Conservation (phyloP, 305 asterid species). For the Solanum hybrid region DNA sequence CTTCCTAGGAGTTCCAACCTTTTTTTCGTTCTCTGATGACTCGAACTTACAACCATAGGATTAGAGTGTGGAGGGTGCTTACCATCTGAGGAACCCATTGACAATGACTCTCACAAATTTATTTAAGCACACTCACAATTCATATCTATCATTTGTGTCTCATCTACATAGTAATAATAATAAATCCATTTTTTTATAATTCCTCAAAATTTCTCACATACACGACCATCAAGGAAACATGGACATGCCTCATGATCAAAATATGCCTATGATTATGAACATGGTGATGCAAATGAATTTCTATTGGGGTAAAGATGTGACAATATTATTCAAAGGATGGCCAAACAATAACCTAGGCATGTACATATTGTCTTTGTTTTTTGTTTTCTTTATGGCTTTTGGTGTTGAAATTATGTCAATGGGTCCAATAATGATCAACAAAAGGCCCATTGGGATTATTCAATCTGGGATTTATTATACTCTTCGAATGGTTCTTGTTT, state of each 20-base stretch:
- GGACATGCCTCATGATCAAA: background rate
- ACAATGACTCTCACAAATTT: background rate
- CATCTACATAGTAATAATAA: background rate
- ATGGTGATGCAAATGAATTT: conserved; percentile 64
- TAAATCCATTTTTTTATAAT: background rate
- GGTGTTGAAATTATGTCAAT: conserved; percentile 38
- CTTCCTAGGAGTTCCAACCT: background rate
- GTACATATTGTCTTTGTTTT: conserved; percentile 45
- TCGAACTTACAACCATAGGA: accelerated
- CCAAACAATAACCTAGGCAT: conserved; percentile 45
- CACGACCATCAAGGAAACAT: background rate
- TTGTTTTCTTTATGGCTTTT: conserved; percentile 37
- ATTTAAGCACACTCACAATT: background rate
- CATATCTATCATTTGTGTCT: background rate
- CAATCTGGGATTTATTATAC: conserved; percentile 25
- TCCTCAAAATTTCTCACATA: background rate
- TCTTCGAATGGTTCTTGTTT: conserved; percentile 49
- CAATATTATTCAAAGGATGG: conserved; percentile 60
- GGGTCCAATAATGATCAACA: conserved; percentile 4
- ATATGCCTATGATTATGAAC: conserved; percentile 5
- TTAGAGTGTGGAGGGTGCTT: background rate
- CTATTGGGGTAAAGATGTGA: conserved; percentile 66
- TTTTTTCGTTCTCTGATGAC: background rate
- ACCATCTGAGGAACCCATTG: background rate
- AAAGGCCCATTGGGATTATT: conserved; percentile 19